Conservation (phyloP, 2,329 filamentous ascomycete genomes). For the Neonectria neomacrospora region DNA sequence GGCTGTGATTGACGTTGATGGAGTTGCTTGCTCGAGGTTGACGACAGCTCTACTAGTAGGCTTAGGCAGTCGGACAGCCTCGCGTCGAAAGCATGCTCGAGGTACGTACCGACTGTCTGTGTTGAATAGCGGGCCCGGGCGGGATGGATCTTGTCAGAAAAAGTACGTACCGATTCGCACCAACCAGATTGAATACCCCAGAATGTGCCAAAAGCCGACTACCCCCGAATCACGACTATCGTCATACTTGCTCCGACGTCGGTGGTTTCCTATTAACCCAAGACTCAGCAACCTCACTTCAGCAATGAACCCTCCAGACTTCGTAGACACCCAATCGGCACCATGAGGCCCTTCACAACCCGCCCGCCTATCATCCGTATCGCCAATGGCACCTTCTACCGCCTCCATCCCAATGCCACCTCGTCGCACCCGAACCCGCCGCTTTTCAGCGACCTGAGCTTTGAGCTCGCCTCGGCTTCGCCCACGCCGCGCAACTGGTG, state of each 20-base stretch:
- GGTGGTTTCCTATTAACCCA: slow-evolving; percentile 18
- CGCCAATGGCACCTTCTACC: slow-evolving; percentile 84
- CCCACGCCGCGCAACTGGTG: slow-evolving; percentile 76
- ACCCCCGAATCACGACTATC: slow-evolving; percentile 21
- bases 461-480: slow-evolving; percentile 72
- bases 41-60: slow-evolving; percentile 15
- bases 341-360: slow-evolving; percentile 51
- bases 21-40: slow-evolving; percentile 27
- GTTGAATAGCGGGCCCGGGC: neutral
- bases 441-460: slow-evolving; percentile 77
- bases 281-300: slow-evolving; percentile 5
- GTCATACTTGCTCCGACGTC: slow-evolving; percentile 34
- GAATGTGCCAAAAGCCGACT: slow-evolving; percentile 26
- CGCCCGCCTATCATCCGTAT: slow-evolving; percentile 75
- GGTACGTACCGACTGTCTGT: slow-evolving; percentile 35
- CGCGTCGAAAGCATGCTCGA: slow-evolving; percentile 33
- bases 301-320: slow-evolving; percentile 28
- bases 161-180: slow-evolving; percentile 33
- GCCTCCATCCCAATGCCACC: slow-evolving; percentile 71
- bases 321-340: slow-evolving; percentile 36
- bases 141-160: neutral
- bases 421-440: slow-evolving; percentile 70
- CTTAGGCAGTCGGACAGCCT: slow-evolving; percentile 46
- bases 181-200: slow-evolving; percentile 2
- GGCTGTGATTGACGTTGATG: slow-evolving; percentile 28